Conservation (phyloP, 176 grass and related monocot genomes). For the Saccharum officinarum region DNA sequence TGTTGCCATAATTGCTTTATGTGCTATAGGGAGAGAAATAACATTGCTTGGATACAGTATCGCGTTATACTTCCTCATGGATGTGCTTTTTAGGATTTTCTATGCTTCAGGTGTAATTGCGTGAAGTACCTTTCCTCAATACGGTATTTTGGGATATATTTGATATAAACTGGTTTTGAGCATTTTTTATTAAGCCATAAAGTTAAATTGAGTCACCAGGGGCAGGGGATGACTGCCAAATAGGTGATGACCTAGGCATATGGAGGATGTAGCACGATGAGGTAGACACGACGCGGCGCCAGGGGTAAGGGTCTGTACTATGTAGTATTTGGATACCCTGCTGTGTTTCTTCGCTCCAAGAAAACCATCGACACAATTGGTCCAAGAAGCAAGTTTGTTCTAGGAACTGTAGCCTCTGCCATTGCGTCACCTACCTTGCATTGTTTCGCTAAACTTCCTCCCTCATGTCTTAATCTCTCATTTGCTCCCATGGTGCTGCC, state of each 20-base stretch:
- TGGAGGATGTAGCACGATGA: background rate
- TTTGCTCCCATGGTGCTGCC: background rate
- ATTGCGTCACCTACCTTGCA: background rate
- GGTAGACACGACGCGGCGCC: background rate
- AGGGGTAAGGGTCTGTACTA: background rate
- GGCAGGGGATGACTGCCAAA: background rate
- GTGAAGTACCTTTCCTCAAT: background rate
- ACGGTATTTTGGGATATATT: background rate
- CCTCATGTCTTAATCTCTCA: background rate
- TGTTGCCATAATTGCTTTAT: background rate
- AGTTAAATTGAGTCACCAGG: background rate
- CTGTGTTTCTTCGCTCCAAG: background rate
- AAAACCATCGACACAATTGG: background rate
- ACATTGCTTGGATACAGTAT: background rate
- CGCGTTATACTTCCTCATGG: background rate
- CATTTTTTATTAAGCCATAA: background rate
- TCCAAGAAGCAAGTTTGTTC: background rate
- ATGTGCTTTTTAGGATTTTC: background rate
- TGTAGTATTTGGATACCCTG: background rate
- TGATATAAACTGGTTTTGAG: background rate
- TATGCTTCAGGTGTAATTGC: background rate
- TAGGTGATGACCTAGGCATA: background rate
- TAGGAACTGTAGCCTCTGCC: background rate
- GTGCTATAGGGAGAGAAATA: slow-evolving; percentile 11
- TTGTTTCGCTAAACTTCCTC: background rate